Evolutionary conservation across 202 grass and related monocot species (phyloP).

Genomic region (Setaria italica): DNA sequence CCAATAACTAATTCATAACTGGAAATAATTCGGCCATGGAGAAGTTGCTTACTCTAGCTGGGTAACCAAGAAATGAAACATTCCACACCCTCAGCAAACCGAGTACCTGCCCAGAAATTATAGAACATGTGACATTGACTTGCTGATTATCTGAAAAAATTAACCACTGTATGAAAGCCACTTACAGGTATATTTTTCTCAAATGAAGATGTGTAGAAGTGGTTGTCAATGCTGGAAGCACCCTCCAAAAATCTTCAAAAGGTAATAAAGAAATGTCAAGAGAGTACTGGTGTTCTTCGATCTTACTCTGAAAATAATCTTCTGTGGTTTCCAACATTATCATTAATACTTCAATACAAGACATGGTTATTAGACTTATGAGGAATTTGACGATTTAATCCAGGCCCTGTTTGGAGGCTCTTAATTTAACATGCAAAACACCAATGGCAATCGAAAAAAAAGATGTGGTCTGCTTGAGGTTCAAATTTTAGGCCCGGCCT

Average conservation of each 20-base stretch:
- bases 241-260: slow-evolving; percentile 94
- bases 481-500: not conserved
- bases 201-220: slow-evolving; percentile 76
- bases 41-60: slow-evolving; percentile 72
- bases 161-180: slow-evolving; percentile 32
- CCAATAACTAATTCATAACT: slow-evolving; percentile 30
- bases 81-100: slow-evolving; percentile 99
- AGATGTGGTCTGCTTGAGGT: not conserved
- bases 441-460: not conserved
- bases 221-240: slow-evolving; percentile 84
- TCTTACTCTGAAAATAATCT: slow-evolving; percentile 8
- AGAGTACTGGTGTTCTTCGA: not conserved
- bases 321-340: slow-evolving; percentile 15
- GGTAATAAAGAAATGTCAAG: slow-evolving; percentile 25
- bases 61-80: slow-evolving; percentile 95
- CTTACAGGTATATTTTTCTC: slow-evolving; percentile 97
- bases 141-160: slow-evolving; percentile 25
- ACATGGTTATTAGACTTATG: slow-evolving; percentile 5
- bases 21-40: slow-evolving; percentile 14
- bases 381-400: not conserved
- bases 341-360: slow-evolving; percentile 18
- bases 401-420: not conserved
- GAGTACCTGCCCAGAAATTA: slow-evolving; percentile 69
- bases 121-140: slow-evolving; percentile 40
- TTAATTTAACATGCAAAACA: not conserved